These are phyloP conservation scores for Acanthamoeba triangularis DNA, from an alignment of 208 protist species.

Conservation along the genomic window DNA sequence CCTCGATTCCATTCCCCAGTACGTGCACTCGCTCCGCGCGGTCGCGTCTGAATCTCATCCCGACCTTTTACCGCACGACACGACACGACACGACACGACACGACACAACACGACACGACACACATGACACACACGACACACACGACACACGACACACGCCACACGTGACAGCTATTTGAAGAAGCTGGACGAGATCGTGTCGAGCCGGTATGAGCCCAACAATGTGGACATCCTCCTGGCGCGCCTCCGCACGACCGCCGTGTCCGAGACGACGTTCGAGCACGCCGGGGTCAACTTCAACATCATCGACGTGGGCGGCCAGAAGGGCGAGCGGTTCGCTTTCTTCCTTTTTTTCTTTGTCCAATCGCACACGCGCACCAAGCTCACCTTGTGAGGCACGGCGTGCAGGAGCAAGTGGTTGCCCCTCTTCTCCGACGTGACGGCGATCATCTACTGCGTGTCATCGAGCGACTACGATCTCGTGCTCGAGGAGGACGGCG, in stretches of 20 bases:
- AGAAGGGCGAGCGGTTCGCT: conserved; percentile 88
- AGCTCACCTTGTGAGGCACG: background rate
- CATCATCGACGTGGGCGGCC: conserved; percentile 94
- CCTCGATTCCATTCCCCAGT: conserved; percentile 88
- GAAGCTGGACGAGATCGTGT: conserved; percentile 83
- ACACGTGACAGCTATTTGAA: conserved; percentile 91
- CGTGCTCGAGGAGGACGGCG: conserved; percentile 91
- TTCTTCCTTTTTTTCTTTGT: background rate
- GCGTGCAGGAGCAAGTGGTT: conserved; percentile 92
- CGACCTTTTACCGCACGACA: background rate
- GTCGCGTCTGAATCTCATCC: background rate
- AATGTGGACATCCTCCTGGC: conserved; percentile 92
- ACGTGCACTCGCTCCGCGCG: conserved; percentile 15
- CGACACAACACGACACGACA: background rate
- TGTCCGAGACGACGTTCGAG: conserved; percentile 90
- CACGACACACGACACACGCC: background rate
- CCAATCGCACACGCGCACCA: background rate
- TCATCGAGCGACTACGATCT: conserved; percentile 91
- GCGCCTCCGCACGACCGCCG: conserved; percentile 91
- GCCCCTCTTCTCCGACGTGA: conserved; percentile 93
- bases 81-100: too few species aligned
- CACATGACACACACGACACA: too few species aligned
- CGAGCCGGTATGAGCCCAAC: conserved; percentile 88
- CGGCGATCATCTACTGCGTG: conserved; percentile 91
- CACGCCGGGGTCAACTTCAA: conserved; percentile 87